phyloP scores from a whole-genome alignment of 192 early-diverging fungal genomes.

The Kickxella alabastrina region DNA sequence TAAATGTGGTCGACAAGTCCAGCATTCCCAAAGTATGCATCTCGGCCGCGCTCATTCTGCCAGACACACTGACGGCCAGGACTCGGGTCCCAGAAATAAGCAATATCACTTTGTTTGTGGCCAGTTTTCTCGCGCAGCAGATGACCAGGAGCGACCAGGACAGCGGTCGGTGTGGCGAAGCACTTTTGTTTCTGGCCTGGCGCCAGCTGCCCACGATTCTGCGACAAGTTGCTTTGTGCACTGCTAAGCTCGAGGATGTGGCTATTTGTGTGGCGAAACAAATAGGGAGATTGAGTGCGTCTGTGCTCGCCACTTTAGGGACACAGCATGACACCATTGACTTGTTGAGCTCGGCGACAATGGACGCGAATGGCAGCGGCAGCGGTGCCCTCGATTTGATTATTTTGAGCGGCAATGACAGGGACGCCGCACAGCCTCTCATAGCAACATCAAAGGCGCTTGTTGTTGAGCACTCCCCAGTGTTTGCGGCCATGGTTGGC shows the following conservation, averaged over 20 bases:
- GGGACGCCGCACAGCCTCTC: not conserved
- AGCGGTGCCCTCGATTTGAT: not conserved
- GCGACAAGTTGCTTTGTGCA: not conserved
- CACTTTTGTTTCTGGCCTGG: constrained; percentile 30
- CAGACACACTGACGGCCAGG: not conserved
- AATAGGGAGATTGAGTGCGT: not conserved
- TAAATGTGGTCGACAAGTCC: not conserved
- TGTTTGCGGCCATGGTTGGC: constrained; percentile 30
- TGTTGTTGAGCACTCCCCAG: constrained; percentile 15
- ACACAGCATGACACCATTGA: not conserved
- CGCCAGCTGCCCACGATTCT: constrained; percentile 8
- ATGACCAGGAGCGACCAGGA: not conserved
- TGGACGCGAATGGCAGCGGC: not conserved
- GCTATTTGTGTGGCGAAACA: constrained; percentile 1
- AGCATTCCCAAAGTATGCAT: constrained; percentile 2
- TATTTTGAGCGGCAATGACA: constrained; percentile 4
- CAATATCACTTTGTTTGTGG: not conserved
- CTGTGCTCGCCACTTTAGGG: not conserved
- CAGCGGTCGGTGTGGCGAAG: not conserved
- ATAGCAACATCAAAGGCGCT: constrained; percentile 12
- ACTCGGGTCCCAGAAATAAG: not conserved
- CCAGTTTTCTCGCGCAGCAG: not conserved
- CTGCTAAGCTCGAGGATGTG: constrained; percentile 3
- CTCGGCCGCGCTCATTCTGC: constrained; percentile 22
- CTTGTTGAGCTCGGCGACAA: not conserved